Conservation (phyloP, 805 yeast species). For the Peterozyma xylosa region DNA sequence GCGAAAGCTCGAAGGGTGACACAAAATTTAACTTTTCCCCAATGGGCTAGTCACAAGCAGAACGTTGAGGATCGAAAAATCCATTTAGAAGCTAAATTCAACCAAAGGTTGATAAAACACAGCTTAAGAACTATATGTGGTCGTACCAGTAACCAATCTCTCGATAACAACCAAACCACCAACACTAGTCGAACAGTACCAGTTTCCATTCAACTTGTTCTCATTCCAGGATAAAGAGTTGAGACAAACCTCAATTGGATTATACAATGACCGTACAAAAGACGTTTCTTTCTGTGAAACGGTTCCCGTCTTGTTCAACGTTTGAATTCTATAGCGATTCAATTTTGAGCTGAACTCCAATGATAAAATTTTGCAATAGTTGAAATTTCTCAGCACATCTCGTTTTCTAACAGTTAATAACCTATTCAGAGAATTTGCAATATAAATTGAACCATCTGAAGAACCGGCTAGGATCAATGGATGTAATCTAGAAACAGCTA, state of each 20-base stretch:
- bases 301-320: conserved; percentile 26
- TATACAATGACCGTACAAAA: conserved; percentile 17
- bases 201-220: conserved; percentile 30
- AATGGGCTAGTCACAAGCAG: too few species aligned
- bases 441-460: conserved; percentile 37
- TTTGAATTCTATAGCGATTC: conserved; percentile 32
- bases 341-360: conserved; percentile 30
- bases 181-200: conserved; percentile 45
- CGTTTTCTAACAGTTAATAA: conserved; percentile 12
- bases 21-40: too few species aligned
- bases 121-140: neutral
- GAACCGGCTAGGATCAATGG: conserved; percentile 41
- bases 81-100: too few species aligned
- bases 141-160: conserved; percentile 14
- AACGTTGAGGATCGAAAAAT: too few species aligned
- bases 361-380: conserved; percentile 19
- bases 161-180: conserved; percentile 44
- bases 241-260: conserved; percentile 43
- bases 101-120: too few species aligned
- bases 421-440: conserved; percentile 30
- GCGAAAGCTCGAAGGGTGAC: too few species aligned
- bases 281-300: conserved; percentile 16
- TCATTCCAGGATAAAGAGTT: conserved; percentile 55
- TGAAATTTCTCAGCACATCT: conserved; percentile 1
- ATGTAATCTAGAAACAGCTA: conserved; percentile 34